Percentiles rank a stretch among this genome's conserved stretches.
Conservation (phyloP, 495 filamentous ascomycete genomes). For the Aspergillus carlsbadensis region DNA sequence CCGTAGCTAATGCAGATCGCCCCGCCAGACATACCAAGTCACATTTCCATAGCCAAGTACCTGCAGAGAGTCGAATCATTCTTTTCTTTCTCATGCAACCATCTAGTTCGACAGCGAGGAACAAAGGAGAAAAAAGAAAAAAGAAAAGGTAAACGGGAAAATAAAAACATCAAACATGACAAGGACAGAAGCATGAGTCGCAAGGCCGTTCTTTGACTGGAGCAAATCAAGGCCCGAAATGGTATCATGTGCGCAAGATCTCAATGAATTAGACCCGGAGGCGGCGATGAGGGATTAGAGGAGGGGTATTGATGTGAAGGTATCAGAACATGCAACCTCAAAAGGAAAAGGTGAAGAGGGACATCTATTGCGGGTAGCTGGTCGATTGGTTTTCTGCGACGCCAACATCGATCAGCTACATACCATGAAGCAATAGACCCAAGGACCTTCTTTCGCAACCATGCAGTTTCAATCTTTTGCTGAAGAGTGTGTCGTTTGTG, state of each 20-base stretch:
- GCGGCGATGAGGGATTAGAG: conserved; percentile 38
- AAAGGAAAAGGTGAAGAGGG: conserved; percentile 18
- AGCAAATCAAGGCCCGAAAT: conserved; percentile 36
- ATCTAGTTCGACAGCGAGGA: conserved; percentile 33
- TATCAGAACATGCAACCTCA: conserved; percentile 36
- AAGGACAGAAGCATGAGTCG: conserved; percentile 31
- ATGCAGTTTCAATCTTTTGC: conserved; percentile 6
- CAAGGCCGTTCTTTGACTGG: conserved; percentile 39
- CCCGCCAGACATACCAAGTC: conserved; percentile 25
- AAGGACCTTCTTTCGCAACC: conserved; percentile 17
- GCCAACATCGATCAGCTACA: conserved; percentile 31
- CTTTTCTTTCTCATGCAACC: conserved; percentile 26
- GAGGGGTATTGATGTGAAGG: conserved; percentile 26
- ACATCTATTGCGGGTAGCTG: conserved; percentile 47
- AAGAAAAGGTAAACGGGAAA: neutral
- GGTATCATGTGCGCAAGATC: conserved; percentile 46
- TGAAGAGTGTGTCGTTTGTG: conserved; percentile 12
- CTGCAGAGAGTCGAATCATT: conserved; percentile 16
- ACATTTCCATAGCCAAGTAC: conserved; percentile 18
- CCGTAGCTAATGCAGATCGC: conserved; percentile 26
- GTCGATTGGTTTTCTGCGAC: conserved; percentile 43
- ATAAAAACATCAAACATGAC: conserved; percentile 29
- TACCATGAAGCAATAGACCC: conserved; percentile 25
- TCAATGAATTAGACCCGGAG: conserved; percentile 35
- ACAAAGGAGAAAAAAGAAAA: neutral